Conservation (phyloP, 1,139 yeast genomes). For the Candida sanyaensis region DNA sequence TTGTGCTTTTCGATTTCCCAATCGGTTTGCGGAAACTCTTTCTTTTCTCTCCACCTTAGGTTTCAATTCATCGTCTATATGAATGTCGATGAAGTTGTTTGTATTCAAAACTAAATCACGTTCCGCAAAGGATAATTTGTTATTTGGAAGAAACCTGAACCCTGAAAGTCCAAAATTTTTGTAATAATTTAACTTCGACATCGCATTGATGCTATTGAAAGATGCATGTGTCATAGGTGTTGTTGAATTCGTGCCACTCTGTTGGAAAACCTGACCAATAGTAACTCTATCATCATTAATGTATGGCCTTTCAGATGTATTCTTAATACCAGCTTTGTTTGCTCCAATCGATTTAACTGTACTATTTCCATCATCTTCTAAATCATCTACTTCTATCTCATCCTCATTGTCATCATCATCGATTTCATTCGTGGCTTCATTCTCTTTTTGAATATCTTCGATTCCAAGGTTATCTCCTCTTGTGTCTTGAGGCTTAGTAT, state of each 20-base stretch:
- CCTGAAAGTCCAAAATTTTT: slow-evolving; percentile 20
- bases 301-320: not conserved
- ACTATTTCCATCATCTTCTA: slow-evolving; percentile 8
- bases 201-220: slow-evolving; percentile 36
- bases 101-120: slow-evolving; percentile 31
- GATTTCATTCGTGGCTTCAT: not conserved
- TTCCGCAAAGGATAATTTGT: slow-evolving; percentile 33
- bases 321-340: slow-evolving; percentile 7
- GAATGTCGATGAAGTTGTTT: slow-evolving; percentile 27
- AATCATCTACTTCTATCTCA: slow-evolving; percentile 9
- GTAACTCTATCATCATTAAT: slow-evolving; percentile 28
- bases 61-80: slow-evolving; percentile 18
- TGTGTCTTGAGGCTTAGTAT: too few species aligned
- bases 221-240: slow-evolving; percentile 33
- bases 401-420: slow-evolving; percentile 9
- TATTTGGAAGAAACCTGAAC: slow-evolving; percentile 26
- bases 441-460: too few species aligned
- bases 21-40: slow-evolving; percentile 25
- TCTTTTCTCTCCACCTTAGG: slow-evolving; percentile 11
- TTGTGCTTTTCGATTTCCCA: slow-evolving; percentile 35
- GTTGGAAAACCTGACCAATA: slow-evolving; percentile 44
- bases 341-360: slow-evolving; percentile 1
- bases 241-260: slow-evolving; percentile 37
- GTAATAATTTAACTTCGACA: slow-evolving; percentile 41
- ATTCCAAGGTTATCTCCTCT: too few species aligned